phyloP scores from a whole-genome alignment of 2,329 filamentous ascomycete species.

The Fusarium devonianum region DNA sequence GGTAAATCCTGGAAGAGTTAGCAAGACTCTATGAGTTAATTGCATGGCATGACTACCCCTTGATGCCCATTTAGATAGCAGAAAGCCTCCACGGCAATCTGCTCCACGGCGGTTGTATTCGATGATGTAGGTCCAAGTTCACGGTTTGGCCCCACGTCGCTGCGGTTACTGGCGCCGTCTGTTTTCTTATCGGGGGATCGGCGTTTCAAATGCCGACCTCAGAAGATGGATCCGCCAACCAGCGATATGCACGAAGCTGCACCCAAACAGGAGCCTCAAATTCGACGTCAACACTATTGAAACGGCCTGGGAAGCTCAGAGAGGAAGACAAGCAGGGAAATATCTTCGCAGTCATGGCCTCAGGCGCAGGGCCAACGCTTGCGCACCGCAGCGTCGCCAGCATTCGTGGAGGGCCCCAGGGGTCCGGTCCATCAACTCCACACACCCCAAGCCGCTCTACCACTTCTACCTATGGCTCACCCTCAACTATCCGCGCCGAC shows the following conservation, averaged over 20 bases:
- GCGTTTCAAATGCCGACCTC: conserved; percentile 38
- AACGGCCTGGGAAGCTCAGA: conserved; percentile 1
- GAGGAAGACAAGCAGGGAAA: not conserved
- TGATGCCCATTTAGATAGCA: conserved; percentile 65
- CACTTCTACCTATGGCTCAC: conserved; percentile 63
- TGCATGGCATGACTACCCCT: conserved; percentile 57
- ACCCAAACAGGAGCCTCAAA: conserved; percentile 23
- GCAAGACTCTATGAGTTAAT: too few species aligned
- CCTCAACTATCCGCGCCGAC: conserved; percentile 71
- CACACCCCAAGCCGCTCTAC: conserved; percentile 67
- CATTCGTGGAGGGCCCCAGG: conserved; percentile 57
- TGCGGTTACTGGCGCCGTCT: conserved; percentile 40
- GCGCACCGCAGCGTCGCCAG: conserved; percentile 66
- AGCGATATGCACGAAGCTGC: conserved; percentile 28
- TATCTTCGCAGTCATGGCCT: conserved; percentile 50
- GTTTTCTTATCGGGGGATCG: conserved; percentile 45
- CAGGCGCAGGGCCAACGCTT: conserved; percentile 53
- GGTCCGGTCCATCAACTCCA: conserved; percentile 55
- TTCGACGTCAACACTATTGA: conserved; percentile 18
- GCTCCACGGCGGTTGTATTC: conserved; percentile 12
- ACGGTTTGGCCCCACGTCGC: conserved; percentile 41
- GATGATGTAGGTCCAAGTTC: conserved; percentile 32
- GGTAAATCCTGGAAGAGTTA: conserved; percentile 73
- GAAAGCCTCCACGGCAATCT: conserved; percentile 14
- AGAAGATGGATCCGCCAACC: conserved; percentile 32